Base-by-base conservation (phyloP, 2,329 filamentous ascomycete genomes). In the Phialophora verrucosa region DNA sequence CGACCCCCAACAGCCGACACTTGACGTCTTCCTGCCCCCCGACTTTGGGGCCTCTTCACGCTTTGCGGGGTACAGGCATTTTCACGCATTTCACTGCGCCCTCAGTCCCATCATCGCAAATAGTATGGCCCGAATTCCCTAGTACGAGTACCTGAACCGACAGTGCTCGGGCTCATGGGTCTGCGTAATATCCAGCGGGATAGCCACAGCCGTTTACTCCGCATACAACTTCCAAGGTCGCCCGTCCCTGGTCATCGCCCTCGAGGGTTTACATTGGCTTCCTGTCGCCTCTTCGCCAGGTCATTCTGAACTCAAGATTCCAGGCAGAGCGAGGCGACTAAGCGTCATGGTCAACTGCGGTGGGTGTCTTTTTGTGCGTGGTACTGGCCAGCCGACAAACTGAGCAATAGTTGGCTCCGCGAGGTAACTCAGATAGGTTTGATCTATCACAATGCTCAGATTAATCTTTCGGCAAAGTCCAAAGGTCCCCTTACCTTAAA, bases 401-500 rank as follows among this genome's bases (percentile, higher is more conserved):
- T 29, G 49, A 23, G 49, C 8, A 38, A 20, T 27, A 11, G 4
- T 31, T 32, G 27, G 3, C 12, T 27, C 59, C 23, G 6, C 11
- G 20, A 29, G 23, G 49, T 20, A 31, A 29, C 51, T 79, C 77
- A 84, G 68, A 84, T 83, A 57, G 82, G 82, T 74, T 84, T 84
- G 74, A 84, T 84, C 84, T 85, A 73, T 63, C 59, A n/a, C 56
- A 55, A 42, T 42, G 44, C 58, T 44, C 17, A 44, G 38, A 44
- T 44, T 44, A 44, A 44, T 54, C 17, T 27, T 54, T 69, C 44
- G 69, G 62, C 42, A 65, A 32, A 6, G 47, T 49, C 31, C 17
- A 4, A 44, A 31, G 60, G n/a, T 20, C 23, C 47, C 54, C 65
- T 61, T 53, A 88, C 88, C 90, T 99, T 99, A 84, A 99, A 99